A percentile compares a stretch with the other conserved stretches of the same genome.
Conservation (phyloP, 225 moss, liverwort and hornwort species). For the Takakia lepidozioides region DNA sequence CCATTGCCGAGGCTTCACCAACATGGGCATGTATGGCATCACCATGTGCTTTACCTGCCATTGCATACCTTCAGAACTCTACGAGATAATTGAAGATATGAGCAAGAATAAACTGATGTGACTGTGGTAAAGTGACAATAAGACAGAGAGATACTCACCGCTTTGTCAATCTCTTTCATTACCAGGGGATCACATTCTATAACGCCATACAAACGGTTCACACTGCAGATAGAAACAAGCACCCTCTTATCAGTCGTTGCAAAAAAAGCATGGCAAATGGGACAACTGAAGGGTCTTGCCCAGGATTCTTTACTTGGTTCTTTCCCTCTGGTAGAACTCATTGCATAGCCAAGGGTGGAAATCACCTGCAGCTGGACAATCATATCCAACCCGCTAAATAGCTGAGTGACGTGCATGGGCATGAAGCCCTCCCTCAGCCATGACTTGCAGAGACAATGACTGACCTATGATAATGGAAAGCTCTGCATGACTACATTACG, state of each 20-base stretch:
- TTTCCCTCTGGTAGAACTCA: too few species aligned
- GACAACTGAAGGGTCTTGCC: too few species aligned
- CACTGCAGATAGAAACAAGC: conserved; percentile 22
- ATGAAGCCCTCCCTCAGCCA: too few species aligned
- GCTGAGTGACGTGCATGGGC: too few species aligned
- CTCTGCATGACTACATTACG: too few species aligned
- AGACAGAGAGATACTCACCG: conserved; percentile 36
- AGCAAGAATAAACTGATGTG: too few species aligned
- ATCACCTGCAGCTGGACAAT: too few species aligned
- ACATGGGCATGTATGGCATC: conserved; percentile 93
- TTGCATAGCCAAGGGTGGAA: too few species aligned
- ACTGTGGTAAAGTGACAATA: not conserved
- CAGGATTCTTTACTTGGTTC: too few species aligned
- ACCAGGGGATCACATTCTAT: conserved; percentile 82
- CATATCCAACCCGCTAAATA: too few species aligned
- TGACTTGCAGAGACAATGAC: not conserved
- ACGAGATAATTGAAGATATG: too few species aligned
- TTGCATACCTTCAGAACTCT: not conserved
- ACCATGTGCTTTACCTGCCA: conserved; percentile 66
- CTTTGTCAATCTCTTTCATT: conserved; percentile 58
- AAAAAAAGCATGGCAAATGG: not conserved
- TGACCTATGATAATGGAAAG: too few species aligned
- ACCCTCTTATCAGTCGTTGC: not conserved
- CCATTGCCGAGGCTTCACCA: conserved; percentile 71
- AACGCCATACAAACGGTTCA: conserved; percentile 56